phyloP scores from a whole-genome alignment of 495 filamentous ascomycete species.

The Penicillium roqueforti region DNA sequence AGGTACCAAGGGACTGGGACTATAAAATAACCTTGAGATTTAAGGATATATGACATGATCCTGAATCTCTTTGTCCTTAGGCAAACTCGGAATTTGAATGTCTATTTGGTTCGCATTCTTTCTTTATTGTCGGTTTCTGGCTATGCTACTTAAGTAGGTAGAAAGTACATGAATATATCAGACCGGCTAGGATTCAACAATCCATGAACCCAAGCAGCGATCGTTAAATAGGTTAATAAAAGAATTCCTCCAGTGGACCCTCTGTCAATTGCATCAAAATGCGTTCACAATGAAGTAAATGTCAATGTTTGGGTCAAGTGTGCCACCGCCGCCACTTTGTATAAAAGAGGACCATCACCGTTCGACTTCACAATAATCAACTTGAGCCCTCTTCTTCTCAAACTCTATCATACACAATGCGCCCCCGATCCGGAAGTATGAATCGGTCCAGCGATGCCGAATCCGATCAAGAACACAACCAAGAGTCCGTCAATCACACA shows the following conservation, averaged over 20 bases:
- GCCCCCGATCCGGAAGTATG: constrained; percentile 14
- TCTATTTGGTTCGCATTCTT: no score
- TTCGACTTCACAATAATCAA: background rate
- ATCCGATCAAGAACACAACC: constrained; percentile 7
- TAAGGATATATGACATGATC: background rate
- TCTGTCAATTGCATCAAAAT: constrained; percentile 12
- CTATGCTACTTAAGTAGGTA: background rate
- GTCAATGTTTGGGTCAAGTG: background rate
- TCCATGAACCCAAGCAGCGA: background rate
- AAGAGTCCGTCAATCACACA: constrained; percentile 1
- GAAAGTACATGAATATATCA: no score
- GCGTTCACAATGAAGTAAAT: constrained; percentile 15
- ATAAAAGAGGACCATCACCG: background rate
- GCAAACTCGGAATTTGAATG: no score
- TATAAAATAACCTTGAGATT: background rate
- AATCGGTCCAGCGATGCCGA: constrained; percentile 4
- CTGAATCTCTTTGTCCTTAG: background rate
- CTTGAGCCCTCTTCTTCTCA: background rate
- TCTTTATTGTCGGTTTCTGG: background rate
- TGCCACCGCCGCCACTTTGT: constrained; percentile 6
- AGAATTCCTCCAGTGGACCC: background rate
- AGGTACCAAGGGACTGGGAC: background rate
- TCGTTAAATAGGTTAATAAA: no score
- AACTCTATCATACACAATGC: constrained; percentile 6
- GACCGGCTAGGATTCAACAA: background rate